Evolutionary conservation across 2,329 filamentous ascomycete genomes (phyloP).

Genomic region (Colletotrichum truncatum): DNA sequence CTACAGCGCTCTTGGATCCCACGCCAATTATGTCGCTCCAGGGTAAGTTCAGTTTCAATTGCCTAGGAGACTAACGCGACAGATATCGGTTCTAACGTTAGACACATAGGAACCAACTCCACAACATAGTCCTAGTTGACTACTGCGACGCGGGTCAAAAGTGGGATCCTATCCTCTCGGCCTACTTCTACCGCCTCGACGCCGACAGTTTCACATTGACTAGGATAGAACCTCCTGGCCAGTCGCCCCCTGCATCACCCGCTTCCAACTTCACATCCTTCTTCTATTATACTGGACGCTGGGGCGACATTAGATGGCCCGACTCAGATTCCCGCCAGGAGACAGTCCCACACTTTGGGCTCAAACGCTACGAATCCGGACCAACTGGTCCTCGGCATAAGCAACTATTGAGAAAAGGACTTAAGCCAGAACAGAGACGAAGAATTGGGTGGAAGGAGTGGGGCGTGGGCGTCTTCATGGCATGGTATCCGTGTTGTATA

Average conservation of each 20-base stretch:
- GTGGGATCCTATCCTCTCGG: conserved; percentile 46
- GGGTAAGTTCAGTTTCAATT: conserved; percentile 36
- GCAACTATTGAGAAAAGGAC: conserved; percentile 42
- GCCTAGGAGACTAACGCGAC: fast-evolving
- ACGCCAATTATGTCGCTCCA: conserved; percentile 42
- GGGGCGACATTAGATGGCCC: conserved; percentile 43
- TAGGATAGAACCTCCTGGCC: conserved; percentile 7
- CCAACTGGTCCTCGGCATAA: conserved; percentile 43
- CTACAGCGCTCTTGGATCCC: conserved; percentile 45
- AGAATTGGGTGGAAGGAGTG: conserved; percentile 39
- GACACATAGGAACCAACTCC: conserved; percentile 39
- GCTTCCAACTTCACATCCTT: conserved; percentile 41
- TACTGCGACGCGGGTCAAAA: conserved; percentile 42
- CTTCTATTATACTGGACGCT: conserved; percentile 44
- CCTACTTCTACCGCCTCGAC: conserved; percentile 46
- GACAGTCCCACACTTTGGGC: conserved; percentile 39
- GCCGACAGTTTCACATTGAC: conserved; percentile 35
- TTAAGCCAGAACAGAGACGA: conserved; percentile 38
- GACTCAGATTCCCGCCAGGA: conserved; percentile 43
- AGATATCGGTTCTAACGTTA: background rate
- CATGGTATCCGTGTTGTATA: conserved; percentile 43
- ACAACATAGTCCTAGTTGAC: conserved; percentile 42
- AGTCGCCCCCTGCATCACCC: background rate
- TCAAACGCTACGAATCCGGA: conserved; percentile 42
- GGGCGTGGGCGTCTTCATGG: conserved; percentile 37